Base-by-base conservation (phyloP, 2,329 filamentous ascomycete species). In the Zymoseptoria passerinii region DNA sequence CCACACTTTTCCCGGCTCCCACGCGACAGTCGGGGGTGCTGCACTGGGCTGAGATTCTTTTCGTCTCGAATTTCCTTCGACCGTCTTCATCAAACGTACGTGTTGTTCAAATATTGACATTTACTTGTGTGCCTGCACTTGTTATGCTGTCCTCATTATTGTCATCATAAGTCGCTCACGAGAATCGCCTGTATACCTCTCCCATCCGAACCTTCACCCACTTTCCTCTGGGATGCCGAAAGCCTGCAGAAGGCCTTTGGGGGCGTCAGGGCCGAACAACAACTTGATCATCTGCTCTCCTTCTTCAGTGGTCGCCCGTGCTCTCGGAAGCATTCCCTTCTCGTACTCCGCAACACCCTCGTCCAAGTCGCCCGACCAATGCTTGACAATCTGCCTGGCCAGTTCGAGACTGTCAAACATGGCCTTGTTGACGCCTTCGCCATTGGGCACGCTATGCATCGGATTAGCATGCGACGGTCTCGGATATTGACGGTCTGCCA, bases 361-460 rank as follows among this genome's bases (percentile, higher is more conserved):
- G 44, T 66, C 62, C 6, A 72, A 56, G 29, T 61, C 51, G 3
- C 66, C 59, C 8, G 62, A 61, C 59, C 53, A 66, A 50, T 62
- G 53, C 49, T 65, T 57, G 35, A 74, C 65, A 60, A 83, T 78
- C 6, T 74, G 73, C 28, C 72, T 66, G 0, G 77, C 78, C 19
- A 86, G 73, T 20, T 76, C 68, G 60, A 80, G 67, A 7, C 81
- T 77, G 67, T 86, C 83, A 52, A 77, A 74, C 67, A 86, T 76
- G 1, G 76, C 81, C 19, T 78, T 72, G 65, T 86, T 85, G 27
- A 84, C 82, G 1, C 83, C 83, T 58, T 83, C 82, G 4, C 83
- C 83, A 61, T 58, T 40, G 0, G 80, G 80, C 0, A 78, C 77
- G 20, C 62, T n/a, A n/a, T n/a, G n/a, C n/a, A n/a, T n/a, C n/a